Evolutionary conservation across 352 stramenopile genomes (phyloP).

Genomic region (Phytophthora parvispora): DNA sequence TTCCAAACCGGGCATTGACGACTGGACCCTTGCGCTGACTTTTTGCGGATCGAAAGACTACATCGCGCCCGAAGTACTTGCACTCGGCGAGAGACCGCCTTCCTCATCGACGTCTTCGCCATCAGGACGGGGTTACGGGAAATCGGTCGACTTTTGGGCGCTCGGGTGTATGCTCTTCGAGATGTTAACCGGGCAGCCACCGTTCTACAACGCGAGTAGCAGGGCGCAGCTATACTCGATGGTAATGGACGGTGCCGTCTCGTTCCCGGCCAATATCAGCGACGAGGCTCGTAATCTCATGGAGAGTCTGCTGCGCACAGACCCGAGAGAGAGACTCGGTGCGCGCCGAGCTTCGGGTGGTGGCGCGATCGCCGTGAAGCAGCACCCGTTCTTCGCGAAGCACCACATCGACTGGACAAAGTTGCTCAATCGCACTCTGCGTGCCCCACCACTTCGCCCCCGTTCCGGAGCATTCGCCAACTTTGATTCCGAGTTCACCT

Average conservation of each 20-base stretch:
- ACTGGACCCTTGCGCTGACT: constrained; percentile 71
- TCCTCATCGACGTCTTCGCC: constrained; percentile 21
- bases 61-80: constrained; percentile 83
- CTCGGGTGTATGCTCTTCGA: constrained; percentile 91
- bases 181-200: constrained; percentile 89
- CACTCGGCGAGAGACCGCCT: constrained; percentile 45
- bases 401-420: constrained; percentile 72
- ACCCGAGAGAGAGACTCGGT: constrained; percentile 72
- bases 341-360: constrained; percentile 32
- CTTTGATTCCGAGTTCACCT: constrained; percentile 91
- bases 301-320: constrained; percentile 50
- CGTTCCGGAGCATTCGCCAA: constrained; percentile 80
- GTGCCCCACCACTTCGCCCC: constrained; percentile 68
- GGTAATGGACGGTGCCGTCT: constrained; percentile 57
- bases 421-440: constrained; percentile 50
- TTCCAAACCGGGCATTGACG: constrained; percentile 75
- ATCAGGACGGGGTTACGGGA: constrained; percentile 78
- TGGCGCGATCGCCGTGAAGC: constrained; percentile 59
- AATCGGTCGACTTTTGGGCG: constrained; percentile 92
- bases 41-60: constrained; percentile 94
- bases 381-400: constrained; percentile 76
- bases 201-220: constrained; percentile 85
- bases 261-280: constrained; percentile 67
- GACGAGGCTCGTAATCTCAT: constrained; percentile 65
- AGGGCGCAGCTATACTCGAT: constrained; percentile 67